Base-by-base conservation (phyloP, 495 filamentous ascomycete genomes). In the Neurospora sp. region DNA sequence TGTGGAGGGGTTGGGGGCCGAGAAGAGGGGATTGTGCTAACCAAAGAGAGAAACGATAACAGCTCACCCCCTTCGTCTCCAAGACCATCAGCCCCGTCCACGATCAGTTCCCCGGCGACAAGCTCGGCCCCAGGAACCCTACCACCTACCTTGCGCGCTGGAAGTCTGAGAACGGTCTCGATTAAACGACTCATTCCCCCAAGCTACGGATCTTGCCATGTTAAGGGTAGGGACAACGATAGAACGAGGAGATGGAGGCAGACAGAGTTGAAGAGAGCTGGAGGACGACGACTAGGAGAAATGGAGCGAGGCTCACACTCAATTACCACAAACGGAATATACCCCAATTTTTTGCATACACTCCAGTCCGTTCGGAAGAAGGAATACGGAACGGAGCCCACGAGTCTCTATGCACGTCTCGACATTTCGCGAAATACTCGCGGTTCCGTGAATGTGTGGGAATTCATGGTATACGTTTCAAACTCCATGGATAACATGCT, bases 41-140 rank as follows among this genome's bases (percentile, higher is more conserved):
- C 68, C 3, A 71, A 65, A 68, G 1, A 71, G 65, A 68, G 45
- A 65, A 1, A 12, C 27, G 22, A 47, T 71, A 20, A 71, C 72
- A 97, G 95, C 88, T 97, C 77, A 95, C 90, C 8, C 95, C 94
- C 7, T 98, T 97, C 77, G 92, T 97, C 42, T 90, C 92, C 68
- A 85, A 85, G 69, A 87, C 84, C 72, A 89, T 94, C 74, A 76
- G 80, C 47, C 75, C 75, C 41, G 80, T 77, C 37, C 82, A 76
- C 73, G 90, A 89, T 27, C 78, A 83, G 65, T 89, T 87, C 77
- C 78, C 82, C 53, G 80, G 81, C 47, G 83, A 82, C 78, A 27
- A 74, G 14, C 68, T 83, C 73, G 87, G 88, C 6, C 86, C 86
- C 5, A 78, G 88, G 71, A 88, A 86, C 75, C 89, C 90, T 10